Conservation (phyloP, 2,329 filamentous ascomycete genomes). For the Pleoardoris graminearum region DNA sequence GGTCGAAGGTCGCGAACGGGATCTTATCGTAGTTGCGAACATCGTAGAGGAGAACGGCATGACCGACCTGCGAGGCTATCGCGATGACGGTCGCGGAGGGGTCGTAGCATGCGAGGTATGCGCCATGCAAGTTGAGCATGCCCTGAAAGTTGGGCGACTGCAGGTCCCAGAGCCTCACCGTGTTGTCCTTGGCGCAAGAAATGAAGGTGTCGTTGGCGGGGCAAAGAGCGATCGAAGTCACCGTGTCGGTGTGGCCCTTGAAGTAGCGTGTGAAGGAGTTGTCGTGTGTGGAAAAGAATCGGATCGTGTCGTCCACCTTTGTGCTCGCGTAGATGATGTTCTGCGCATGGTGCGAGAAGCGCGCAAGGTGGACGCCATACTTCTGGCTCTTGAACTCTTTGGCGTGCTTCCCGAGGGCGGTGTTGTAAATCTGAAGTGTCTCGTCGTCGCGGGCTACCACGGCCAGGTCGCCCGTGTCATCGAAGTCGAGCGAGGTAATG, state of each 20-base stretch:
- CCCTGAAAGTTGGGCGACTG: slow-evolving; percentile 79
- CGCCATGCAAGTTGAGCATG: slow-evolving; percentile 75
- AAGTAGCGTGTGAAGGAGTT: slow-evolving; percentile 98
- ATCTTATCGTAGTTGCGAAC: slow-evolving; percentile 90
- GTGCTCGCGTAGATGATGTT: slow-evolving; percentile 96
- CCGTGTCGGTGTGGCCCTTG: slow-evolving; percentile 80
- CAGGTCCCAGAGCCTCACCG: slow-evolving; percentile 87
- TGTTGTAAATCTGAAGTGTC: slow-evolving; percentile 92
- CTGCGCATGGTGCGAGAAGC: slow-evolving; percentile 89
- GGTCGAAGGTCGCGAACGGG: slow-evolving; percentile 84
- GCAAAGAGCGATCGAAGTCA: slow-evolving; percentile 82
- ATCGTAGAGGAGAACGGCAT: slow-evolving; percentile 86
- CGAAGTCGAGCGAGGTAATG: slow-evolving; percentile 92
- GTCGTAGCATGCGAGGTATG: slow-evolving; percentile 86
- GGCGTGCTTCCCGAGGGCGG: slow-evolving; percentile 84
- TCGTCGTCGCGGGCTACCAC: slow-evolving; percentile 93
- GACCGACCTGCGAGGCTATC: slow-evolving; percentile 78
- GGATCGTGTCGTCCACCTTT: slow-evolving; percentile 87
- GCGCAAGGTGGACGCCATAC: slow-evolving; percentile 91
- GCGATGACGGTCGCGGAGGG: slow-evolving; percentile 91
- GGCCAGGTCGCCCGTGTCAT: slow-evolving; percentile 89
- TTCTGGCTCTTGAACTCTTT: slow-evolving; percentile 94
- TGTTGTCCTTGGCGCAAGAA: slow-evolving; percentile 88
- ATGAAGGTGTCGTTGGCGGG: slow-evolving; percentile 90
- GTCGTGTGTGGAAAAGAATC: slow-evolving; percentile 88